Conservation (phyloP, 2,329 filamentous ascomycete genomes). For the Alternaria angustiovoidea region DNA sequence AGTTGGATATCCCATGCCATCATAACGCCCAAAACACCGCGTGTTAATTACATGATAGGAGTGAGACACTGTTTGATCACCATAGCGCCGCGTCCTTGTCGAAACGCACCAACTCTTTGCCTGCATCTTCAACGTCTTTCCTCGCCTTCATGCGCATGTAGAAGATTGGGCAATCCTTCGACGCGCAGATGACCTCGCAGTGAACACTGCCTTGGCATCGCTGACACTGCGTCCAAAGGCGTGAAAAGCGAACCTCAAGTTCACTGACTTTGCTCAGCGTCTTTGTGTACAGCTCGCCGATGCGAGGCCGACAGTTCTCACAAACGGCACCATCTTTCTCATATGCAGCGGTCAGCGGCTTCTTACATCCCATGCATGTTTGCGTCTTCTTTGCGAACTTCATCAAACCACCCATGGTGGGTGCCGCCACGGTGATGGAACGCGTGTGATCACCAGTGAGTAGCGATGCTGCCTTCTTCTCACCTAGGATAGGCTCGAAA, state of each 20-base stretch:
- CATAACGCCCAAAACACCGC: conserved; percentile 15
- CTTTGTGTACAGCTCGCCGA: conserved; percentile 93
- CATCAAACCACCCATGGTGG: conserved; percentile 92
- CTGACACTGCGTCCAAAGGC: conserved; percentile 98
- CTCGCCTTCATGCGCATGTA: conserved; percentile 99
- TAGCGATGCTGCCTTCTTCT: conserved; percentile 86
- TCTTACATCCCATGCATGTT: conserved; percentile 99
- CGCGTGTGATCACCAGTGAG: conserved; percentile 94
- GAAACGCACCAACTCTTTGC: conserved; percentile 88
- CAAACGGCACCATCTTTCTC: conserved; percentile 90
- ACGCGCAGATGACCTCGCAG: conserved; percentile 96
- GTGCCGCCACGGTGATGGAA: conserved; percentile 90
- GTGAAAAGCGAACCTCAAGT: conserved; percentile 88
- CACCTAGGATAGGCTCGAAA: conserved; percentile 96
- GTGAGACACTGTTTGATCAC: conserved; percentile 46
- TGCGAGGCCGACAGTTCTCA: conserved; percentile 79
- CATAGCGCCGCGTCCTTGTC: conserved; percentile 82
- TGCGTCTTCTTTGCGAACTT: conserved; percentile 98
- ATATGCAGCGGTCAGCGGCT: conserved; percentile 80
- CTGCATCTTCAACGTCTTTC: conserved; percentile 96
- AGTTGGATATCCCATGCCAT: conserved; percentile 1
- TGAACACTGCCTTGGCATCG: conserved; percentile 97
- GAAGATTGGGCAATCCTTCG: conserved; percentile 97
- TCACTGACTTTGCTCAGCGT: conserved; percentile 88
- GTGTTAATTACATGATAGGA: background rate